A percentile compares a stretch with the other conserved stretches of the same genome.
Conservation (phyloP, 441 rosid genomes). For the Metrosideros polymorpha region DNA sequence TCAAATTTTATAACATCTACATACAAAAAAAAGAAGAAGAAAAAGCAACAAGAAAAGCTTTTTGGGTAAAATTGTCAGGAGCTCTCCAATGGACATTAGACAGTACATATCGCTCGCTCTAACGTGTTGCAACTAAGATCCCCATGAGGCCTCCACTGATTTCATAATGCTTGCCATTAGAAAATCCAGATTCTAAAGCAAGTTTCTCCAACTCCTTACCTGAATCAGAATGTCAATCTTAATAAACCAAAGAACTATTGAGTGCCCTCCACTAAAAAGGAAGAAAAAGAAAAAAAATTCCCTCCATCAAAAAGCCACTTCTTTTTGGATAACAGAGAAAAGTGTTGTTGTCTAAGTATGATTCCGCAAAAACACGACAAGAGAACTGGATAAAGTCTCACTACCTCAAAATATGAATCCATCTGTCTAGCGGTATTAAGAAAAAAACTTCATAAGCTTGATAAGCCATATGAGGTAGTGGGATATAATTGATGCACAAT, state of each 20-base stretch:
- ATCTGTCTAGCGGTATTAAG: background rate
- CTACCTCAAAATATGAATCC: background rate
- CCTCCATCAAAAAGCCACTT: background rate
- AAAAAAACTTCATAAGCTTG: background rate
- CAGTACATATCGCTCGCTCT: background rate
- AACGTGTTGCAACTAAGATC: constrained; percentile 54
- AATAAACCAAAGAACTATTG: background rate
- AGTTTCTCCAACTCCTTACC: constrained; percentile 74
- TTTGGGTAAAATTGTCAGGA: background rate
- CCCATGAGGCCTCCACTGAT: constrained; percentile 85
- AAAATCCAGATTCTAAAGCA: constrained; percentile 69
- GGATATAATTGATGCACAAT: background rate
- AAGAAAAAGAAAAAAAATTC: background rate
- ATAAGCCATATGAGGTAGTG: background rate
- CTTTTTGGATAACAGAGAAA: background rate
- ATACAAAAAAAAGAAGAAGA: background rate
- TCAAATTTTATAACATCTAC: background rate
- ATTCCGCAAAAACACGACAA: background rate
- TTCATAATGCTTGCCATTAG: constrained; percentile 52
- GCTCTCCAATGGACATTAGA: background rate
- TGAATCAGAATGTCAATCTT: constrained; percentile 4
- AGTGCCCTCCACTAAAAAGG: background rate
- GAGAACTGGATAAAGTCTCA: background rate
- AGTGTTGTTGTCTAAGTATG: background rate
- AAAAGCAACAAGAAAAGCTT: background rate